Evolutionary conservation across 495 filamentous ascomycete species (phyloP).

Genomic region (Penicillium antarcticum): DNA sequence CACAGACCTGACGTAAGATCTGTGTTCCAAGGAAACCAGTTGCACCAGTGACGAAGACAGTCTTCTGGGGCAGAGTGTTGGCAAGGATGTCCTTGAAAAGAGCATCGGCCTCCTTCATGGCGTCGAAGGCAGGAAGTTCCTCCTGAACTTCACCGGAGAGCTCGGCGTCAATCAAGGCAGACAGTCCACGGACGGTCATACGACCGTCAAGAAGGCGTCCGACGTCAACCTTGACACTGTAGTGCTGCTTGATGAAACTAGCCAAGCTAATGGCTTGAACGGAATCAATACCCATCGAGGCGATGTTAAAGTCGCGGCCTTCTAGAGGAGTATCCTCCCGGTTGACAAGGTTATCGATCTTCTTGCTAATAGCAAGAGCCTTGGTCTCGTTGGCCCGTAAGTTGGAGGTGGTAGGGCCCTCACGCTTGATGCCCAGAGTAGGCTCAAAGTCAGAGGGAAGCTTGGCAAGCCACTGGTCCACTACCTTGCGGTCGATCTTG

Average conservation of each 20-base stretch:
- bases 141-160: neutral
- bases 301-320: slow-evolving; percentile 20
- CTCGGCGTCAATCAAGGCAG: slow-evolving; percentile 12
- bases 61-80: neutral
- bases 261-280: slow-evolving; percentile 29
- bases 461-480: slow-evolving; percentile 20
- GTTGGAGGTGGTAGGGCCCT: slow-evolving; percentile 2
- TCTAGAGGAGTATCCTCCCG: slow-evolving; percentile 10
- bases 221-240: slow-evolving; percentile 20
- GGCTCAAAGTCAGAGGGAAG: slow-evolving; percentile 12
- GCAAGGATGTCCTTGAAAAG: slow-evolving; percentile 7
- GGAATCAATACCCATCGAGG: slow-evolving; percentile 28
- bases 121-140: slow-evolving; percentile 5
- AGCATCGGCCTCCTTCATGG: slow-evolving; percentile 9
- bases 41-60: slow-evolving; percentile 70
- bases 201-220: slow-evolving; percentile 15
- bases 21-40: slow-evolving; percentile 77
- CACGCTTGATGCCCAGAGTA: slow-evolving; percentile 5
- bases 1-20: slow-evolving; percentile 60
- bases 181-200: slow-evolving; percentile 21
- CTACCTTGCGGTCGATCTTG: slow-evolving; percentile 37
- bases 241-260: slow-evolving; percentile 23
- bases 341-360: slow-evolving; percentile 17
- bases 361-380: slow-evolving; percentile 18
- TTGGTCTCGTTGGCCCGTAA: slow-evolving; percentile 12